Evolutionary conservation across 108 stramenopile genomes (phyloP), one percentile per base, ranked within the genome.

Genomic region (Phaeodactylum tricornutum): DNA sequence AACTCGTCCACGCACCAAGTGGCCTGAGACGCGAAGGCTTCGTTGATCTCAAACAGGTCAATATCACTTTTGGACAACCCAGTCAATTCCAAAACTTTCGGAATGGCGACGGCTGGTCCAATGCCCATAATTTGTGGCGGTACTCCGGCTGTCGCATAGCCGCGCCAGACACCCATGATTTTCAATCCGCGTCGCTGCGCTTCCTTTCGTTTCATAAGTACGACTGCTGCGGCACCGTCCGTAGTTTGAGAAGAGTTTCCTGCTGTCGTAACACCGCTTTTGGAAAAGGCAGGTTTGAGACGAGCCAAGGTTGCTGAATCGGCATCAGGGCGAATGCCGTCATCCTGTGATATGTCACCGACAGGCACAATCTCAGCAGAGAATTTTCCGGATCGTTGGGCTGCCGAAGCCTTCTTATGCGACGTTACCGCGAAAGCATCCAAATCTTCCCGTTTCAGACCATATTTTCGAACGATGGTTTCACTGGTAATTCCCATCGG

Each of bases 401-500:
- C 97, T 3, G 25, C 46, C 3, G 72, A 72, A 15, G 97, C 97
- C 64, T 84, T 91, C 41, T 61, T 47, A 59, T 98, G 97, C 12
- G 85, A 85, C 58, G 54, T 44, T 0, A 76, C 83, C 1, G 95
- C 91, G 51, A 96, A 93, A 43, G 61, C 50, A 69, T 98, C 97
- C 67, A 94, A 61, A 26, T 71, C 58, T 20, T 53, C 50, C n/a
- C 84, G 62, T 28, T 86, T 53, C 21, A 92, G 53, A 17, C 71
- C 57, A 51, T 77, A 96, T 48, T 74, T 59, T 20, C 71, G 57
- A 0, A 89, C 76, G 4, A 98, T 94, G 57, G 92, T 95, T 64
- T 98, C 97, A 46, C 81, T 84, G 3, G 97, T 98, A 15, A 89
- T 60, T 0, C 97, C 97, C 97, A 98, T 98, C 44, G 97, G 95